Percentiles rank a stretch among this genome's conserved stretches.
Evolutionary conservation across 257 asterid genomes (phyloP).

Genomic region (Fraxinus anomala): DNA sequence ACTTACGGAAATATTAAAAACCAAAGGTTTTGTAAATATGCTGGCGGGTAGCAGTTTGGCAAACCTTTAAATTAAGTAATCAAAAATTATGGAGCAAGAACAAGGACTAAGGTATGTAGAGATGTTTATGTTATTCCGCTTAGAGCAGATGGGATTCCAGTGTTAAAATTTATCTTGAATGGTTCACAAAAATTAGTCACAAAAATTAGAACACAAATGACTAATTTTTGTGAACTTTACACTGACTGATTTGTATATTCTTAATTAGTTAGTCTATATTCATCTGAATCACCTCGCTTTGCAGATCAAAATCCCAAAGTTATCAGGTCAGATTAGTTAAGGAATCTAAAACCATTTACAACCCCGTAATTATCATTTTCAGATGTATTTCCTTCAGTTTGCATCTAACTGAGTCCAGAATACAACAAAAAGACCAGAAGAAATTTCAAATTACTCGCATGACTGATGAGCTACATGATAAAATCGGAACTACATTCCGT

Average conservation of each 20-base stretch:
- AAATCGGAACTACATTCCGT: background rate
- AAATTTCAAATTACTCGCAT: background rate
- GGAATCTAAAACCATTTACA: conserved; percentile 9
- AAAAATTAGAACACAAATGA: background rate
- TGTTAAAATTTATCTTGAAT: background rate
- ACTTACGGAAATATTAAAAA: background rate
- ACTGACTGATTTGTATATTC: background rate
- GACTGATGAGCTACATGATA: background rate
- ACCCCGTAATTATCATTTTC: conserved; percentile 17
- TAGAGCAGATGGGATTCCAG: background rate
- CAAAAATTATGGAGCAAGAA: background rate
- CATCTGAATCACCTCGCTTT: background rate
- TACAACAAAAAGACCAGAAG: background rate
- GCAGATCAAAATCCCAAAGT: background rate
- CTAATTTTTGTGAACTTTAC: background rate
- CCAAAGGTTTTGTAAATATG: background rate
- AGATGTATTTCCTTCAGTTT: background rate
- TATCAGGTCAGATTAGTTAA: background rate
- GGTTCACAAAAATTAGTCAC: background rate
- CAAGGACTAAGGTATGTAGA: background rate
- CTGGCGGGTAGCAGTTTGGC: background rate
- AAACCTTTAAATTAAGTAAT: background rate
- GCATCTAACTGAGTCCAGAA: conserved; percentile 27
- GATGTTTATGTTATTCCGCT: background rate
- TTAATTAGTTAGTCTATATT: background rate